Percentiles rank a stretch among this genome's conserved stretches.
These are phyloP conservation scores for Ogataea pignaliae DNA, from an alignment of 805 yeast genomes.

Conservation along the genomic window DNA sequence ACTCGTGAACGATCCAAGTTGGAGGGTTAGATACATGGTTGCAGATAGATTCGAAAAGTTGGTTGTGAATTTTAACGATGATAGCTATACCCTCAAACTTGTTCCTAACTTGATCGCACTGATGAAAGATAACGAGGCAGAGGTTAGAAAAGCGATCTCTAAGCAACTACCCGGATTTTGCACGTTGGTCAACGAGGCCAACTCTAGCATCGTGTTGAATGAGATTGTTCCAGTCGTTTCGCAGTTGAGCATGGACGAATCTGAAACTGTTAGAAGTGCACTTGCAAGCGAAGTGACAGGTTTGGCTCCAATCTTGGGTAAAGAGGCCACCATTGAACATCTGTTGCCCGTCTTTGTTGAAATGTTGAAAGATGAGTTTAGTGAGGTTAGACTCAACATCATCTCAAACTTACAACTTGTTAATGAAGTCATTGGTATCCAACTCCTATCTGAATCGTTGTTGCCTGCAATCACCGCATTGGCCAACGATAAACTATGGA, in stretches of 20 bases:
- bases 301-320: conserved; percentile 79
- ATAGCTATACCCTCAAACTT: conserved; percentile 53
- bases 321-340: conserved; percentile 75
- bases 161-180: conserved; percentile 82
- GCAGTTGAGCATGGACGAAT: conserved; percentile 81
- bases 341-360: conserved; percentile 83
- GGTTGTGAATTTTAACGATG: conserved; percentile 57
- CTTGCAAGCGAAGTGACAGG: conserved; percentile 85
- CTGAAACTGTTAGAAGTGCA: conserved; percentile 90
- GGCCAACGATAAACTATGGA: conserved; percentile 96
- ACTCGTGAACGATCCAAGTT: conserved; percentile 81
- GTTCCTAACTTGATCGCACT: conserved; percentile 69
- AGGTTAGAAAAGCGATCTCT: conserved; percentile 91
- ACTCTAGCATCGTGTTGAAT: conserved; percentile 49
- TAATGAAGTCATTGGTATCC: conserved; percentile 92
- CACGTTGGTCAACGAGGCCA: conserved; percentile 38
- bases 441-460: conserved; percentile 75
- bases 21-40: conserved; percentile 98
- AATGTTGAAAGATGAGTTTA: conserved; percentile 95
- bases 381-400: conserved; percentile 92
- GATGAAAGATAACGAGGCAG: conserved; percentile 92
- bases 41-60: conserved; percentile 87
- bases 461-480: conserved; percentile 94
- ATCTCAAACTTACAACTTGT: conserved; percentile 89
- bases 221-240: conserved; percentile 81